Evolutionary conservation across 2,329 filamentous ascomycete species (phyloP).

Genomic region (Cladophialophora immunda): DNA sequence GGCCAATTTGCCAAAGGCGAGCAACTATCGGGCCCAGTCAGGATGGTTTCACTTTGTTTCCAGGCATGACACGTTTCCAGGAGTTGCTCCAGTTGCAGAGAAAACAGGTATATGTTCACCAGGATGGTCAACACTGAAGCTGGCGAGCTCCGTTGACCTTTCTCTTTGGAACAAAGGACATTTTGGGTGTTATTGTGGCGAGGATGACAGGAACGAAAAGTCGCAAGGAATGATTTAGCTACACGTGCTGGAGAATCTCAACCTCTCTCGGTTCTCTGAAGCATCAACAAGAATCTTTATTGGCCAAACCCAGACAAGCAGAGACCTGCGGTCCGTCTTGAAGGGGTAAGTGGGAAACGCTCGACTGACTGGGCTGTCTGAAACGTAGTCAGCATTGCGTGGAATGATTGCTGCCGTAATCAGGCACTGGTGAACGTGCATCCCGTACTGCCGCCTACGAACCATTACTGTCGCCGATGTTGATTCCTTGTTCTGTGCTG

Average conservation of each 20-base stretch:
- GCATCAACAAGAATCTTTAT: background rate
- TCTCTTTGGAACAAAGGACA: background rate
- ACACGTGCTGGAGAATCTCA: conserved; percentile 9
- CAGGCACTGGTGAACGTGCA: conserved; percentile 16
- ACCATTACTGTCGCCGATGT: conserved; percentile 7
- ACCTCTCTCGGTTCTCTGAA: background rate
- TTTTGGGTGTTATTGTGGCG: background rate
- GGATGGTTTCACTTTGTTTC: background rate
- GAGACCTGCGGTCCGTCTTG: conserved; percentile 3
- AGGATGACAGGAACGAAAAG: background rate
- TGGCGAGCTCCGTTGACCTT: background rate
- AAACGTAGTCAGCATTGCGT: conserved; percentile 34
- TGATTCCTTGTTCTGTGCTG: conserved; percentile 15
- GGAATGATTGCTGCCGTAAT: conserved; percentile 34
- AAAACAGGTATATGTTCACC: background rate
- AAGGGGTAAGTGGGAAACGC: conserved; percentile 34
- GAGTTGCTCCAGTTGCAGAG: background rate
- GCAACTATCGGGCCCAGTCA: background rate
- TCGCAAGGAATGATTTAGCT: background rate
- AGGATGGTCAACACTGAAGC: background rate
- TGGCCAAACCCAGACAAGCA: conserved; percentile 1
- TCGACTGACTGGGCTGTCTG: conserved; percentile 30
- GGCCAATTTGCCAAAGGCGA: background rate
- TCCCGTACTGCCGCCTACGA: conserved; percentile 7
- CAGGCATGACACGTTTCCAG: background rate